phyloP scores from a whole-genome alignment of 176 grass and related monocot species.

The Pontederia crassipes region DNA sequence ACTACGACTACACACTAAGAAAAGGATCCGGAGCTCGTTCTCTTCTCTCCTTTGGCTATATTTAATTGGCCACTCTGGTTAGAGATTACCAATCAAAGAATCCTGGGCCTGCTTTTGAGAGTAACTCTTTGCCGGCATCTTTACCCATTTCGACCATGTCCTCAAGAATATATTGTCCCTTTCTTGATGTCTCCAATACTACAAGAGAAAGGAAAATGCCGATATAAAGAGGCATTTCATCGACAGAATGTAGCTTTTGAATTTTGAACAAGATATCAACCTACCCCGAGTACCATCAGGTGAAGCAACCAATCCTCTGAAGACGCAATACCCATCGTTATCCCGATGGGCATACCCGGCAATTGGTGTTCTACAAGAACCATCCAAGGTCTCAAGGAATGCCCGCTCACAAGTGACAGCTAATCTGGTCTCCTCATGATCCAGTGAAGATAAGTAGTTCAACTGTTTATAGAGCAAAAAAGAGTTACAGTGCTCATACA shows the following conservation, averaged over 20 bases:
- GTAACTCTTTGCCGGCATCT: constrained; percentile 86
- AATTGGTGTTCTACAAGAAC: constrained; percentile 89
- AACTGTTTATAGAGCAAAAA: constrained; percentile 31
- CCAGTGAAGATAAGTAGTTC: constrained; percentile 69
- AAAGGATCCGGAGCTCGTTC: not conserved
- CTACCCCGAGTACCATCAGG: constrained; percentile 81
- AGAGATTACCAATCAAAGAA: constrained; percentile 67
- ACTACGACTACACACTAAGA: not conserved
- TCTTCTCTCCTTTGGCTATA: constrained; percentile 1
- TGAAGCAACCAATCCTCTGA: constrained; percentile 82
- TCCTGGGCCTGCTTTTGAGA: constrained; percentile 56
- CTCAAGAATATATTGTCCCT: constrained; percentile 44
- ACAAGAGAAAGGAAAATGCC: not conserved
- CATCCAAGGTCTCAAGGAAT: constrained; percentile 81
- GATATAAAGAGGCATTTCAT: constrained; percentile 1
- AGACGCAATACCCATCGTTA: constrained; percentile 58
- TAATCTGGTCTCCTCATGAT: constrained; percentile 94
- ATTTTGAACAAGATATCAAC: not conserved
- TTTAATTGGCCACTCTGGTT: not conserved
- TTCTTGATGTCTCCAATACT: constrained; percentile 89
- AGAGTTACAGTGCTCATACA: not conserved
- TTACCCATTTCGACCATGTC: constrained; percentile 87
- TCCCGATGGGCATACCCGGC: constrained; percentile 73
- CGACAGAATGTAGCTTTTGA: constrained; percentile 1
- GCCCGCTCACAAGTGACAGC: constrained; percentile 92